phyloP scores from a whole-genome alignment of 2,329 filamentous ascomycete species.

The Hypomyces perniciosus region DNA sequence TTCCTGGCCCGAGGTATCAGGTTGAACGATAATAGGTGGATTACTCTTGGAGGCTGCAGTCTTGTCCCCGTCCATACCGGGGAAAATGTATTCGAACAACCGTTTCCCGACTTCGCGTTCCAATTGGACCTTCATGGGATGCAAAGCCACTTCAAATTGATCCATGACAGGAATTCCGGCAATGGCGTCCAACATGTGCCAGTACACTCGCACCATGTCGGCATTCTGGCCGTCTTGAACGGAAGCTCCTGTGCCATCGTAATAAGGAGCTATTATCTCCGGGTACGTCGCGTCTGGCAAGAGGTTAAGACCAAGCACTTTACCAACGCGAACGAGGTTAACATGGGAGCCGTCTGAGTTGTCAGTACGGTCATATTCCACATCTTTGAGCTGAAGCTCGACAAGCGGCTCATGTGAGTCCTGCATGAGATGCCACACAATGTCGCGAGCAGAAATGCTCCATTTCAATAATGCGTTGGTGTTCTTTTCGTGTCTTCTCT shows the following conservation, averaged over 20 bases:
- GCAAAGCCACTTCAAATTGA: slow-evolving; percentile 89
- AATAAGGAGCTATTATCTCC: slow-evolving; percentile 88
- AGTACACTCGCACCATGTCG: slow-evolving; percentile 90
- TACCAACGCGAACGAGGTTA: slow-evolving; percentile 84
- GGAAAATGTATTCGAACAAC: slow-evolving; percentile 96
- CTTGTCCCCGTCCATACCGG: slow-evolving; percentile 61
- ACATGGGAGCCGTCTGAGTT: slow-evolving; percentile 95
- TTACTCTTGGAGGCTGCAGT: slow-evolving; percentile 45
- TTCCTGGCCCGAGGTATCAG: slow-evolving; percentile 29
- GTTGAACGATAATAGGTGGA: slow-evolving; percentile 53
- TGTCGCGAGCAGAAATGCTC: slow-evolving; percentile 90
- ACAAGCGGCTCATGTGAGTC: slow-evolving; percentile 82
- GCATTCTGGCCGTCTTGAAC: slow-evolving; percentile 37
- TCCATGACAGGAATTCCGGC: slow-evolving; percentile 96
- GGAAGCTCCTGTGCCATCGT: slow-evolving; percentile 57
- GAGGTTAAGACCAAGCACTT: slow-evolving; percentile 82
- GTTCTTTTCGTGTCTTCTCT: slow-evolving; percentile 70
- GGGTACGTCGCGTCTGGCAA: slow-evolving; percentile 89
- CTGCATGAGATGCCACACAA: slow-evolving; percentile 93
- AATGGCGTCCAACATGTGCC: slow-evolving; percentile 97
- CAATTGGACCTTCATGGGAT: slow-evolving; percentile 88
- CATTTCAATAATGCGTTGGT: slow-evolving; percentile 78
- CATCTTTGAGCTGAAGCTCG: slow-evolving; percentile 86
- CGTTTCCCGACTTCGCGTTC: slow-evolving; percentile 89
- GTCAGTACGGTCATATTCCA: slow-evolving; percentile 90